These are phyloP conservation scores for Vigna radiata DNA, from an alignment of 306 rosid genomes.

Conservation along the genomic window DNA sequence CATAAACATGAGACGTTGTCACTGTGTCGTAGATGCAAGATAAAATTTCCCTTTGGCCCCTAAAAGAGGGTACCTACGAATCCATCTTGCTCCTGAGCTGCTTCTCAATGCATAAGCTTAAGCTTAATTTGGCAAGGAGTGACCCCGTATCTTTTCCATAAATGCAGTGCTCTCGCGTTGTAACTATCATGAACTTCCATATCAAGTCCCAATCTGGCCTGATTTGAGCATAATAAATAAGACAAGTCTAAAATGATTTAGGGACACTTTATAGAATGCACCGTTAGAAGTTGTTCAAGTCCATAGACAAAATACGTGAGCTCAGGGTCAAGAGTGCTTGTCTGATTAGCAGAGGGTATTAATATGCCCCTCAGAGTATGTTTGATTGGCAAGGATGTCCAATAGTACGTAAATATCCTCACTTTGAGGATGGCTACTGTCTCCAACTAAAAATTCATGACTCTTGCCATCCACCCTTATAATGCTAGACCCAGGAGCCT, in stretches of 20 bases:
- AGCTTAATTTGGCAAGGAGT: conserved; percentile 4
- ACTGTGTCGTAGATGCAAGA: conserved; percentile 3
- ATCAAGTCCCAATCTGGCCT: background rate
- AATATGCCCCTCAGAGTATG: conserved; percentile 51
- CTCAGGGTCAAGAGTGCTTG: conserved; percentile 22
- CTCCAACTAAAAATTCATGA: conserved; percentile 71
- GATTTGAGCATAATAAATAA: background rate
- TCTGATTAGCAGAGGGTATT: conserved; percentile 45
- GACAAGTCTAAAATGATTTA: background rate
- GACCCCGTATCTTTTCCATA: background rate
- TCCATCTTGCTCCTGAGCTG: background rate
- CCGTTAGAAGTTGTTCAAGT: conserved; percentile 1
- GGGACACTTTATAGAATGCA: background rate
- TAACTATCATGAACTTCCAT: background rate
- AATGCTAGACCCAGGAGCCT: conserved; percentile 75
- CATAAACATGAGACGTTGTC: background rate
- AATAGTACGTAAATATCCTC: conserved; percentile 60
- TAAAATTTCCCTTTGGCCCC: background rate
- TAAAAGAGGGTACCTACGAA: background rate
- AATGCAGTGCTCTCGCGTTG: background rate
- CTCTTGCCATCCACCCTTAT: conserved; percentile 69
- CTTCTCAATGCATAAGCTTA: conserved; percentile 25
- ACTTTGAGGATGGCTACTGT: conserved; percentile 60
- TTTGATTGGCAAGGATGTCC: conserved; percentile 59
- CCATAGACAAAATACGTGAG: conserved; percentile 8